These are phyloP conservation scores for Leishmania aethiopica DNA, from an alignment of 208 protist species.

Conservation along the genomic window DNA sequence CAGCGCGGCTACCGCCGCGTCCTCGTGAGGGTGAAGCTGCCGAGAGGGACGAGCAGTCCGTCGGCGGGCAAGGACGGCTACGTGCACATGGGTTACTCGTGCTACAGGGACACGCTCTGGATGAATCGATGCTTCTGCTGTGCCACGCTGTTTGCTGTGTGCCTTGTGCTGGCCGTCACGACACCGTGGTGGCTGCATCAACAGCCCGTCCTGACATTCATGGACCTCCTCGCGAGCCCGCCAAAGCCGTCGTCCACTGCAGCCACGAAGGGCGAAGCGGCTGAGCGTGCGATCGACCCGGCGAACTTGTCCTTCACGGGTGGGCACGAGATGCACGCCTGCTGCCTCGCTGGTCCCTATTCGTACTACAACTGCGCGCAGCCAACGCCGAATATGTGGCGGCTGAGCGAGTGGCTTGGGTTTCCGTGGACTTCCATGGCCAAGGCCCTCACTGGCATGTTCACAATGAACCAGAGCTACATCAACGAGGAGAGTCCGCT, in stretches of 20 bases:
- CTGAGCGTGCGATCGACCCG: neutral
- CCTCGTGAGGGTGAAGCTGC: slow-evolving; percentile 32
- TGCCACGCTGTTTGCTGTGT: slow-evolving; percentile 13
- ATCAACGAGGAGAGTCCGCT: slow-evolving; percentile 24
- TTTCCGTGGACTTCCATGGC: slow-evolving; percentile 34
- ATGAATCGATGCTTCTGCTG: slow-evolving; percentile 30
- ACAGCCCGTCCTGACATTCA: slow-evolving; percentile 31
- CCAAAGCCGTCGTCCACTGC: neutral
- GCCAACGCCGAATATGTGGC: slow-evolving; percentile 38
- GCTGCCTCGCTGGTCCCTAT: slow-evolving; percentile 19
- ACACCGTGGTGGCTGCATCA: slow-evolving; percentile 36
- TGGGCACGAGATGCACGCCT: slow-evolving; percentile 21
- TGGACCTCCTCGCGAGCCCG: slow-evolving; percentile 37
- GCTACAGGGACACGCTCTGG: slow-evolving; percentile 44
- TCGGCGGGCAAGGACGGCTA: slow-evolving; percentile 4
- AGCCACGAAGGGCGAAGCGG: neutral
- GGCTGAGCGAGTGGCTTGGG: slow-evolving; percentile 41
- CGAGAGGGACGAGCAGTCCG: neutral
- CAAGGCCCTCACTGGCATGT: slow-evolving; percentile 19
- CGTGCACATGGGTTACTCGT: slow-evolving; percentile 48
- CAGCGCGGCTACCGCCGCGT: slow-evolving; percentile 46
- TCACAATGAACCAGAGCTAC: slow-evolving; percentile 11
- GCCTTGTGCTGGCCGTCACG: slow-evolving; percentile 23
- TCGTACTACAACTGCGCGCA: slow-evolving; percentile 29
- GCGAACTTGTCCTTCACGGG: slow-evolving; percentile 35